phyloP scores from a whole-genome alignment of 2,329 filamentous ascomycete species.

The Pyricularia pennisetigena region DNA sequence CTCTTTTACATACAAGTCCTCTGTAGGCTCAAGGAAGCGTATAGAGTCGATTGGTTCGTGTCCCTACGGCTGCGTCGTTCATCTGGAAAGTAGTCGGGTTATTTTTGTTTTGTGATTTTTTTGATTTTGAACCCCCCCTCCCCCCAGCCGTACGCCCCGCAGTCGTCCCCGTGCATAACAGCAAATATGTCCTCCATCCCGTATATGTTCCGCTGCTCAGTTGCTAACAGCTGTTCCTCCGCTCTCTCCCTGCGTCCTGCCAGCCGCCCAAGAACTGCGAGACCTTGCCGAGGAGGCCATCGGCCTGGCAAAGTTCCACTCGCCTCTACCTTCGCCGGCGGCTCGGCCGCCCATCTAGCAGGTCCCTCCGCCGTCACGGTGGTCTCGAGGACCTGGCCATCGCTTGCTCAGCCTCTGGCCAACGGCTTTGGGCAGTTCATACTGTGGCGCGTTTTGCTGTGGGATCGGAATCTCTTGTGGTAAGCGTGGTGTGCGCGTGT shows the following conservation, averaged over 20 bases:
- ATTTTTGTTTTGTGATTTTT: background rate
- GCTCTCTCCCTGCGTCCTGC: background rate
- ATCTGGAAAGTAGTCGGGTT: background rate
- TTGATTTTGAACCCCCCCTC: background rate
- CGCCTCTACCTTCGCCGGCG: constrained; percentile 2
- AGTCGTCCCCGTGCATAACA: background rate
- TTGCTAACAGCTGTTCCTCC: background rate
- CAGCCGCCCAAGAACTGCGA: constrained; percentile 4
- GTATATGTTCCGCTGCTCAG: too few species aligned
- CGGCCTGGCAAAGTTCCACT: background rate
- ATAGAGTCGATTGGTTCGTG: background rate
- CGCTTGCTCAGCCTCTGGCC: background rate
- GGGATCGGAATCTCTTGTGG: background rate
- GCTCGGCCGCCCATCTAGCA: background rate
- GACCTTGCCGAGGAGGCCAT: constrained; percentile 7
- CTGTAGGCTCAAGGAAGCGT: too few species aligned
- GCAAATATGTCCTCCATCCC: background rate
- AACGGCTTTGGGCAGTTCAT: background rate
- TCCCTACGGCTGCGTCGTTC: background rate
- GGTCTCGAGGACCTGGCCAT: background rate
- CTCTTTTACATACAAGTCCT: too few species aligned
- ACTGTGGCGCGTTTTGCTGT: background rate
- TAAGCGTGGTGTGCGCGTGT: background rate
- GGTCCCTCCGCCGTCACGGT: background rate
- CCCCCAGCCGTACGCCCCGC: background rate